Evolutionary conservation across 1,139 yeast genomes (phyloP).

Genomic region (Suhomyces wounanorum): DNA sequence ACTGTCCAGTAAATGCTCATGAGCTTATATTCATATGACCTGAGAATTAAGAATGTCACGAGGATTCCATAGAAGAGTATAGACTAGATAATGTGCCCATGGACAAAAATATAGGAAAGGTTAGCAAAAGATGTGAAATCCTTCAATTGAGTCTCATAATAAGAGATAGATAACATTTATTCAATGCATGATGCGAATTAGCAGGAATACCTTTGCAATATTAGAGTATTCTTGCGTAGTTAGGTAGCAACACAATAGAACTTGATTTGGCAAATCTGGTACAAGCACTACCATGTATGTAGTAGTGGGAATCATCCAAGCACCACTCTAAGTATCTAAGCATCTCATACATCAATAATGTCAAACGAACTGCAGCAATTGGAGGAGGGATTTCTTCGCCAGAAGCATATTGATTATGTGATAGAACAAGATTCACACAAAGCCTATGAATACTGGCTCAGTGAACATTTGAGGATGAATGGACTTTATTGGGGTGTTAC

Average conservation of each 20-base stretch:
- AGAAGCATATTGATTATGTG: constrained; percentile 41
- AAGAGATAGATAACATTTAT: not conserved
- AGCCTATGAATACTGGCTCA: constrained; percentile 77
- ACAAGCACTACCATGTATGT: not conserved
- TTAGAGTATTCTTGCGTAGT: not conserved
- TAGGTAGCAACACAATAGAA: not conserved
- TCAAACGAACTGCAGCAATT: not conserved
- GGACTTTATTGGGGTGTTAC: constrained; percentile 96
- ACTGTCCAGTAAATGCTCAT: not conserved
- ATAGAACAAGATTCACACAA: constrained; percentile 41
- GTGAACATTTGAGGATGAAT: constrained; percentile 86
- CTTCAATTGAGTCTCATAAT: not conserved
- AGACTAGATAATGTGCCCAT: not conserved
- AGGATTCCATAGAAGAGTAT: not conserved
- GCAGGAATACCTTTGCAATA: not conserved
- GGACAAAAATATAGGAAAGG: not conserved
- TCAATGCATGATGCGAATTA: not conserved
- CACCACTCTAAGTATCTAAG: not conserved
- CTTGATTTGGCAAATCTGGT: not conserved
- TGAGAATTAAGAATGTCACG: not conserved
- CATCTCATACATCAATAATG: not conserved
- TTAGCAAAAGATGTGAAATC: not conserved
- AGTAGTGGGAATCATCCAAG: not conserved
- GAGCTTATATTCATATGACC: not conserved
- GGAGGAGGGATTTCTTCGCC: constrained; percentile 15